Base-by-base conservation (phyloP, 2,329 filamentous ascomycete genomes). In the Xylaria sp. region DNA sequence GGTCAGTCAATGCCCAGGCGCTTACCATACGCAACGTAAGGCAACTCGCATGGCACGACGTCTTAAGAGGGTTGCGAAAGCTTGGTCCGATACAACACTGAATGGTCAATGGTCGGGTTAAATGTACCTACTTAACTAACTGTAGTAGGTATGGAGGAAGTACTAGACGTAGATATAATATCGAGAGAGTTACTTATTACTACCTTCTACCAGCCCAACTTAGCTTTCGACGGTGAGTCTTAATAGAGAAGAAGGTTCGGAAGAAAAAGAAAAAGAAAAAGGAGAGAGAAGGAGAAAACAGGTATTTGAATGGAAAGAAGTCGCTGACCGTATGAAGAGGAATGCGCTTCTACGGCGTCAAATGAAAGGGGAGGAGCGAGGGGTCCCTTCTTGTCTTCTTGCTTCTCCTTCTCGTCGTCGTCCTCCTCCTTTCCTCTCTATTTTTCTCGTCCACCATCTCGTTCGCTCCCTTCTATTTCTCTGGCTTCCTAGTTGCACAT, bases 311-410 rank as follows among this genome's bases (percentile, higher is more conserved):
- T 53, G 53, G 40, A 37, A 61, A 58, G n/a, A 47, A 63, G 63
- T 58, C 48, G 66, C 66, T 66, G 62, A 66, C 65, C 58, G 61
- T 50, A 58, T 51, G 42, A 54, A 54, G 60, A 23, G 18, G 47
- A 68, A 61, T 40, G 65, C 62, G 63, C 27, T 27, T 59, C 47
- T 42, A 68, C 59, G 50, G 62, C 59, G 59, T 60, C 65, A 55
- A 51, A 55, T 54, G 35, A 18, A 50, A 58, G 48, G 23, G 66
- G 61, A 66, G 47, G 35, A 53, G 44, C 51, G 37, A 51, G 51
- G 42, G n/a, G 50, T 23, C 25, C 53, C 48, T 73, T 71, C 71
- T 70, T 59, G 66, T 65, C 63, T 60, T 54, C 55, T 29, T 10
- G 9, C 25, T 25, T 5, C 48, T 51, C 10, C n/a, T 27, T 16